These are phyloP conservation scores for Serendipita indica DNA, from an alignment of 768 basidiomycete species.

Conservation along the genomic window DNA sequence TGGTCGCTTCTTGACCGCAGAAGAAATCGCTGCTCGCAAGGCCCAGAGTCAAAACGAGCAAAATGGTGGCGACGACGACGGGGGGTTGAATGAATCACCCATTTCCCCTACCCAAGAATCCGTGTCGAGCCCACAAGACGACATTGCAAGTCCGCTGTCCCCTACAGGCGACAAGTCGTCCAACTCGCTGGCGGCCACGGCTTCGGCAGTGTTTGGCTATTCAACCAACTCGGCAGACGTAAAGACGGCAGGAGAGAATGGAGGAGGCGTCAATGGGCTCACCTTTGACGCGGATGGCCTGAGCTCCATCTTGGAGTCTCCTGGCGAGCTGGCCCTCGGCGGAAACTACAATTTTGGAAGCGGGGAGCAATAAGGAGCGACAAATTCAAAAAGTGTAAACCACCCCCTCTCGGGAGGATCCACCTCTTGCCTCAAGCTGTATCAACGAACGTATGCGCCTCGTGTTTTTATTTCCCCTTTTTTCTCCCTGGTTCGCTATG, in stretches of 20 bases:
- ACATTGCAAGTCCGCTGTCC: not conserved
- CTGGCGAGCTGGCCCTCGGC: not conserved
- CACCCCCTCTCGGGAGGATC: not conserved
- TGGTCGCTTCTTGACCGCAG: conserved; percentile 91
- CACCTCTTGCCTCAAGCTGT: not conserved
- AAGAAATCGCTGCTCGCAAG: conserved; percentile 66
- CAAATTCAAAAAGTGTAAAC: not conserved
- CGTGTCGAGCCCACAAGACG: not conserved
- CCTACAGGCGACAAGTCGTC: not conserved
- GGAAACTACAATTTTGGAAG: not conserved
- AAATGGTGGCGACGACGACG: conserved; percentile 5
- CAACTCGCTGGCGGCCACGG: not conserved
- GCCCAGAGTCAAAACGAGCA: conserved; percentile 4
- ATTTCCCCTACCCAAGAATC: not conserved
- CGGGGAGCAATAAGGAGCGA: not conserved
- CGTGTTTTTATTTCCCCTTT: no score
- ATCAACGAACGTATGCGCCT: not conserved
- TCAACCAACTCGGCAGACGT: not conserved
- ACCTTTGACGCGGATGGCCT: not conserved
- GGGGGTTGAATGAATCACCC: not conserved
- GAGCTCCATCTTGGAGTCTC: not conserved
- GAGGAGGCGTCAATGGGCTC: not conserved
- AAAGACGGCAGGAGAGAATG: not conserved
- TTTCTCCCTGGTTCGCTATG: no score
- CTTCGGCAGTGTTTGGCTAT: not conserved